Percentiles rank a stretch among this genome's conserved stretches.
Conservation (phyloP, 2,329 filamentous ascomycete genomes). For the Sporothrix humicola region DNA sequence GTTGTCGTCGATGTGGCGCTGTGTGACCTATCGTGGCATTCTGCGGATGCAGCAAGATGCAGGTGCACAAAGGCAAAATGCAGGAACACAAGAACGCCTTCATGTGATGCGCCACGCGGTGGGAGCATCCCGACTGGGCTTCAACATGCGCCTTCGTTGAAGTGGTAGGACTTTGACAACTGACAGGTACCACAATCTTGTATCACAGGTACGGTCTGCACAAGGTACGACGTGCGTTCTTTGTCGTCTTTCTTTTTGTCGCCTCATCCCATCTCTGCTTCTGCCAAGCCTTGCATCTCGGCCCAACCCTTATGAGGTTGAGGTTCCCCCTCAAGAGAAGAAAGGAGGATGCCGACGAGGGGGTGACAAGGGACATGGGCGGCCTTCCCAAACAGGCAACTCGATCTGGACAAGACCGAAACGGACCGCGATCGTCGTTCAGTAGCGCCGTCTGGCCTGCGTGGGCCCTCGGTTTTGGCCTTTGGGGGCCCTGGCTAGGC, state of each 20-base stretch:
- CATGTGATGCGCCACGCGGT: constrained; percentile 1
- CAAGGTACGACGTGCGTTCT: neutral
- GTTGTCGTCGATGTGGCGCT: too few species aligned
- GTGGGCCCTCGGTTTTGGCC: too few species aligned
- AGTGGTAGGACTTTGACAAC: too few species aligned
- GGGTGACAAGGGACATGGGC: neutral
- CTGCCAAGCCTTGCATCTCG: neutral
- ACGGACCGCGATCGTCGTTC: constrained; percentile 16
- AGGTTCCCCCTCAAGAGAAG: neutral
- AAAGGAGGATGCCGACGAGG: neutral
- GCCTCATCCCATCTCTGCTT: neutral
- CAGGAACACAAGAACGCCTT: neutral
- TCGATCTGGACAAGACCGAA: constrained; percentile 13
- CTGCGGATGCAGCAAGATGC: neutral
- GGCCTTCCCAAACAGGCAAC: constrained; percentile 11
- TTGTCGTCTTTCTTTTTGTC: too few species aligned
- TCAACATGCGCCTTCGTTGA: constrained; percentile 3
- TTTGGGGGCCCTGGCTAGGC: neutral
- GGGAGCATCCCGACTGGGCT: neutral
- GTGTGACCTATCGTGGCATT: too few species aligned
- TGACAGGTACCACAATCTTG: neutral
- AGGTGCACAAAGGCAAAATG: neutral
- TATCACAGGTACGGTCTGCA: neutral
- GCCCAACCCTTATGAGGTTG: neutral
- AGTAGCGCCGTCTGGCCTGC: neutral